phyloP scores from a whole-genome alignment of 768 basidiomycete genomes.

The Leucocoprinus leucothites region DNA sequence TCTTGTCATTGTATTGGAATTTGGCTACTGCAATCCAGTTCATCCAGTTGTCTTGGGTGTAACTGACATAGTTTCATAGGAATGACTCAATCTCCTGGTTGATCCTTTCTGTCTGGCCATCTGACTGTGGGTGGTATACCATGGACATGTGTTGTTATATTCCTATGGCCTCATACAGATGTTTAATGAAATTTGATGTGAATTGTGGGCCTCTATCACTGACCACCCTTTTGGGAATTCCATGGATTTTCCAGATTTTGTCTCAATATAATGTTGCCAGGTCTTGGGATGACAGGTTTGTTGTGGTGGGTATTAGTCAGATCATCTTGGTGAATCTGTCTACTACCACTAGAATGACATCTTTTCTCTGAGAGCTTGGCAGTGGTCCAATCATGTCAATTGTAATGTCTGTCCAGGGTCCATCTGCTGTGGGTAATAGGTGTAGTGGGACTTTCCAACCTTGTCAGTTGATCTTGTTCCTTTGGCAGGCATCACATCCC shows the following conservation, averaged over 20 bases:
- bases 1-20: not conserved
- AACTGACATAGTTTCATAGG: not conserved
- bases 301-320: not conserved
- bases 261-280: not conserved
- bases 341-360: not conserved
- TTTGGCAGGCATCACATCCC: not conserved
- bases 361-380: not conserved
- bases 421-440: not conserved
- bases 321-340: not conserved
- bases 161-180: not conserved
- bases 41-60: not conserved
- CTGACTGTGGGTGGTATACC: not conserved
- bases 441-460: not conserved
- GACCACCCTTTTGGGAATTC: not conserved
- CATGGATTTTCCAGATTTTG: not conserved
- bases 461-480: not conserved
- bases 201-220: constrained; percentile 4
- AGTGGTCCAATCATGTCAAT: not conserved
- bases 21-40: not conserved
- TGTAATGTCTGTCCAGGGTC: not conserved
- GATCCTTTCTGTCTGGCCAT: not conserved
- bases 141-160: not conserved
- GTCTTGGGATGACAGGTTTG: not conserved
- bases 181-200: not conserved
- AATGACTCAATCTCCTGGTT: not conserved